Conservation (phyloP, 345 rosid genomes). For the Corymbia maculata region DNA sequence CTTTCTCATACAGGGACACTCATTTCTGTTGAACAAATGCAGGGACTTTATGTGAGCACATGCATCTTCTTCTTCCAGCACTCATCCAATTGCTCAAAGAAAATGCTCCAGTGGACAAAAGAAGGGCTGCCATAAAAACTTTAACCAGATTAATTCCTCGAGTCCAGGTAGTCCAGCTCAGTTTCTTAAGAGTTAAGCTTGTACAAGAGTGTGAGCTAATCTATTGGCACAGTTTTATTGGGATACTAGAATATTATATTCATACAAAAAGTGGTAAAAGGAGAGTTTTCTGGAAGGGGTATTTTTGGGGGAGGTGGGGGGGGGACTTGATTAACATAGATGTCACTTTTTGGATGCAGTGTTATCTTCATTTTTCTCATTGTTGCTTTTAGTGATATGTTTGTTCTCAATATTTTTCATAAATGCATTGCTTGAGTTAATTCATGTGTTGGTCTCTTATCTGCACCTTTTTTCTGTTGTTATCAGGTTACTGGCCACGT, state of each 20-base stretch:
- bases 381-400: neutral
- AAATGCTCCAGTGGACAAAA: conserved; percentile 80
- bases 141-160: conserved; percentile 89
- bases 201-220: neutral
- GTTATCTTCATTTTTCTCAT: accelerated
- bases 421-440: neutral
- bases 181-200: neutral
- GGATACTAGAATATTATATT: neutral
- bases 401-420: neutral
- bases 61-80: conserved; percentile 97
- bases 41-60: conserved; percentile 97
- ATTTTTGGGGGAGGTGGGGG: accelerated
- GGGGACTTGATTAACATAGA: neutral
- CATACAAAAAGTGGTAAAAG: neutral
- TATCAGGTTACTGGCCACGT: conserved; percentile 88
- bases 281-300: neutral
- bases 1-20: neutral
- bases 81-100: conserved; percentile 84
- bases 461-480: conserved; percentile 5
- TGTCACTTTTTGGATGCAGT: neutral
- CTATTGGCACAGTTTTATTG: neutral
- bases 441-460: neutral
- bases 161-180: conserved; percentile 62
- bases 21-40: neutral
- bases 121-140: conserved; percentile 86